Evolutionary conservation across 164 flowering plant species (phyloP).

Genomic region (Hamamelis virginiana): DNA sequence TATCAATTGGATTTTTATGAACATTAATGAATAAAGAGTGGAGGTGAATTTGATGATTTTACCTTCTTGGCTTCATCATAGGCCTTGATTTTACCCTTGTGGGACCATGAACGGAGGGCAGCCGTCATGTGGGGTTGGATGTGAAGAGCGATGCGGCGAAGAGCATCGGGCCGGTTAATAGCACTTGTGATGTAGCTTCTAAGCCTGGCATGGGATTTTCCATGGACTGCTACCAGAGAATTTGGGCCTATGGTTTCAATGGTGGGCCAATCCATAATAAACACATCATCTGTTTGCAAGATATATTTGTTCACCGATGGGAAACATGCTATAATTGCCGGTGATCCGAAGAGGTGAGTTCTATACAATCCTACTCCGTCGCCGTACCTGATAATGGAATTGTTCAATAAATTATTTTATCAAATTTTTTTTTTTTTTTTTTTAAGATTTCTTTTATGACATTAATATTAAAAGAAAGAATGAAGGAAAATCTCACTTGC

Average conservation of each 20-base stretch:
- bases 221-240: conserved; percentile 31
- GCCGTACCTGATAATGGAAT: conserved; percentile 39
- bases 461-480: background rate
- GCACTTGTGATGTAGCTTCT: conserved; percentile 18
- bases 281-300: conserved; percentile 25
- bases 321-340: conserved; percentile 44
- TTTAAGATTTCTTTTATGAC: too few relatives aligned
- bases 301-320: conserved; percentile 43
- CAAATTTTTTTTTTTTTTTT: too few relatives aligned
- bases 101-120: conserved; percentile 23
- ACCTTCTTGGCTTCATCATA: conserved; percentile 41
- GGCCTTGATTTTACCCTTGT: conserved; percentile 17
- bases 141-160: conserved; percentile 21
- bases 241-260: conserved; percentile 32
- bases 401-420: too few relatives aligned
- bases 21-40: too few relatives aligned
- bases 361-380: conserved; percentile 45
- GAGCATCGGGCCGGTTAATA: conserved; percentile 30
- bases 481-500: conserved; percentile 24
- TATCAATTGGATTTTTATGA: too few relatives aligned
- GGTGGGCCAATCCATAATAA: conserved; percentile 33
- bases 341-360: conserved; percentile 52
- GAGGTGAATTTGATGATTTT: background rate
- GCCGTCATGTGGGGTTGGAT: conserved; percentile 36
- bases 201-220: conserved; percentile 32